Evolutionary conservation across 73 alveolate species (phyloP), one percentile per base, ranked within the genome.

Genomic region (Paramecium tetraurelia): DNA sequence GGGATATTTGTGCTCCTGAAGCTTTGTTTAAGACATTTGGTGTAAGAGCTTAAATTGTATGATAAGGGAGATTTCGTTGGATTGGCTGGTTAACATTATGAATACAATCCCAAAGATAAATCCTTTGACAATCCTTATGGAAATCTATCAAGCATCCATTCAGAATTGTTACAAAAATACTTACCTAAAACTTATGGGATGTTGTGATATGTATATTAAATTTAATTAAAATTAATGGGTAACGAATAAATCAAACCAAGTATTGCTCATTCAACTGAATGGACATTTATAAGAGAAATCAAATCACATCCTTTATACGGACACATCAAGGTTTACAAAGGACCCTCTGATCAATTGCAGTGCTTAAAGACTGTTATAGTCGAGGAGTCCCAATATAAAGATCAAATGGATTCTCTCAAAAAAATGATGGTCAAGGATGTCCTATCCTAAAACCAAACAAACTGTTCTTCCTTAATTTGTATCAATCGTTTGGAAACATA

Each of bases 1-100:
- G 99, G 98, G 99, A 96, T 75, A 95, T 86, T 69, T 94, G 97
- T 48, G 99, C 98, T 4, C 92, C 96, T 9, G 97, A 96, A 58
- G 99, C 98, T 41, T 53, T 96, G 68, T n/a, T 96, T 84, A 83
- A 93, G 40, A 96, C 95, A 7, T 92, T 59, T 21, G 97, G 97
- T 14, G 97, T 93, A 31, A 53, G 50, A 75, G 3, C 69, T 18
- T 53, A 75, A 18, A 80, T 22, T 80, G 12, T 16, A 21, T 24
- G 46, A 75, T 22, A 43, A 44, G 43, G 90, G 90, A 36, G 46
- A 72, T 36, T 72, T 72, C 33, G 7, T 36, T 35, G 86, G 86
- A 72, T 72, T 72, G 20, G 86, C 86, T 35, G 86, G 59, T 72
- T 36, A 72, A 72, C 21, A 72, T 20, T 72, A 72, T 43, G 59